phyloP scores from a whole-genome alignment of 805 yeast genomes.

The Sungouiella blattae region DNA sequence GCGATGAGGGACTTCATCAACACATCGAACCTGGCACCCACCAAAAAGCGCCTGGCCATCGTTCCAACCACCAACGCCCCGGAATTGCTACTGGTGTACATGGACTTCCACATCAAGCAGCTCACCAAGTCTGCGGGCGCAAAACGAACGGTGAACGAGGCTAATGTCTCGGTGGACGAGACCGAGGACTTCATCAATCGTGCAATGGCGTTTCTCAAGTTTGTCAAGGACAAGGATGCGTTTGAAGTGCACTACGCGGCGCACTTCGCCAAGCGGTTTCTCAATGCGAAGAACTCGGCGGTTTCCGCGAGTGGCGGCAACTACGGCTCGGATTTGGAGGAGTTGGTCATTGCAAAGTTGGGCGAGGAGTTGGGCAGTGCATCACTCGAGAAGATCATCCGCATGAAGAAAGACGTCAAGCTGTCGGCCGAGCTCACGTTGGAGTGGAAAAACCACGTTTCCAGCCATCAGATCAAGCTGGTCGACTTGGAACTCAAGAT shows the following conservation, averaged over 20 bases:
- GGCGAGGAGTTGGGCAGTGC: conserved; percentile 65
- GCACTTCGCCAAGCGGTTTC: conserved; percentile 77
- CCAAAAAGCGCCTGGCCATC: conserved; percentile 39
- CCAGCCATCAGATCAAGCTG: conserved; percentile 9
- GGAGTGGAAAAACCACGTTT: conserved; percentile 32
- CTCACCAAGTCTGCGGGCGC: conserved; percentile 21
- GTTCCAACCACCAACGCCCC: conserved; percentile 28
- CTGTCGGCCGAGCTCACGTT: conserved; percentile 36
- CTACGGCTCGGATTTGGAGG: conserved; percentile 54
- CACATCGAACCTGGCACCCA: conserved; percentile 46
- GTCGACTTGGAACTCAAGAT: conserved; percentile 40
- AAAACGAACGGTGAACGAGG: conserved; percentile 8
- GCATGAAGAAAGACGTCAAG: conserved; percentile 81
- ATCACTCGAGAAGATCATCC: conserved; percentile 74
- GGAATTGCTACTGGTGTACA: conserved; percentile 37
- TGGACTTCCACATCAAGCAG: conserved; percentile 40
- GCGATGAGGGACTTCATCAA: conserved; percentile 65
- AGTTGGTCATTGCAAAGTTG: conserved; percentile 59
- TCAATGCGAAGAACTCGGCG: conserved; percentile 30
- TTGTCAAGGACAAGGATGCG: conserved; percentile 76
- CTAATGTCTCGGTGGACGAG: conserved; percentile 16
- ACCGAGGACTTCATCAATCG: conserved; percentile 44
- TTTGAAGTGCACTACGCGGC: conserved; percentile 83
- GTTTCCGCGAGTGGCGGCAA: conserved; percentile 1
- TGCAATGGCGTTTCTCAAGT: conserved; percentile 61